These are phyloP conservation scores for Cutaneotrichosporon sp. DNA, from an alignment of 1,284 basidiomycete species.

Conservation along the genomic window DNA sequence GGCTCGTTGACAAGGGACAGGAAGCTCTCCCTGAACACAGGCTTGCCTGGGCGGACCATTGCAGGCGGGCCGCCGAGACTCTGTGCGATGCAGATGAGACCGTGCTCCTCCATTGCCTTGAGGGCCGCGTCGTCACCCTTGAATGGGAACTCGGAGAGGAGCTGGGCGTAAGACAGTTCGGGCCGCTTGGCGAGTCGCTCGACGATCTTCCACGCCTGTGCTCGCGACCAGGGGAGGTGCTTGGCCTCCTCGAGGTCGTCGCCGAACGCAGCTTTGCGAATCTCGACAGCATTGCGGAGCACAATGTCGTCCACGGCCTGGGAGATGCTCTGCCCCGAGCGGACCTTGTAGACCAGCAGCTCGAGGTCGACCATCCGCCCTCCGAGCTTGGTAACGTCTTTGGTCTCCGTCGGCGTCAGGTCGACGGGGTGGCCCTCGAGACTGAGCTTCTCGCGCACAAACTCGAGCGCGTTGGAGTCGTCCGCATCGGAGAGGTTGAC, in stretches of 20 bases:
- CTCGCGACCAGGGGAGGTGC: constrained; percentile 71
- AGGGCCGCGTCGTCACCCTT: constrained; percentile 80
- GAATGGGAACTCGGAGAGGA: constrained; percentile 81
- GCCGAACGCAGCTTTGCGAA: constrained; percentile 87
- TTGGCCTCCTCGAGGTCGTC: constrained; percentile 85
- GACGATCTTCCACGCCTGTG: constrained; percentile 83
- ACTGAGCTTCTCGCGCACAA: constrained; percentile 72
- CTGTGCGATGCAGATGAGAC: constrained; percentile 76
- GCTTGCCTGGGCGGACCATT: constrained; percentile 79
- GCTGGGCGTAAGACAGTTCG: constrained; percentile 75
- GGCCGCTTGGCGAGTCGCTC: constrained; percentile 63
- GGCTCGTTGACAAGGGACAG: constrained; percentile 69
- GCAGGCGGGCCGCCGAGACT: constrained; percentile 65
- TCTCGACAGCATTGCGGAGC: constrained; percentile 67
- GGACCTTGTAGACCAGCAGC: constrained; percentile 75
- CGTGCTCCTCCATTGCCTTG: constrained; percentile 81
- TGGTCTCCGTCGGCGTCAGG: constrained; percentile 51
- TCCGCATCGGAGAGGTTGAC: constrained; percentile 83
- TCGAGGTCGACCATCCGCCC: constrained; percentile 65
- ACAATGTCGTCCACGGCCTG: constrained; percentile 88
- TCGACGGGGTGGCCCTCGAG: constrained; percentile 47
- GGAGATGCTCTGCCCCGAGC: constrained; percentile 58
- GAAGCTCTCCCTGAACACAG: constrained; percentile 82
- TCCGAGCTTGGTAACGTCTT: constrained; percentile 67
- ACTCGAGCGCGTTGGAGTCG: constrained; percentile 67